These are phyloP conservation scores for Calonectria crousiana DNA, from an alignment of 2,329 filamentous ascomycete species.

Conservation along the genomic window DNA sequence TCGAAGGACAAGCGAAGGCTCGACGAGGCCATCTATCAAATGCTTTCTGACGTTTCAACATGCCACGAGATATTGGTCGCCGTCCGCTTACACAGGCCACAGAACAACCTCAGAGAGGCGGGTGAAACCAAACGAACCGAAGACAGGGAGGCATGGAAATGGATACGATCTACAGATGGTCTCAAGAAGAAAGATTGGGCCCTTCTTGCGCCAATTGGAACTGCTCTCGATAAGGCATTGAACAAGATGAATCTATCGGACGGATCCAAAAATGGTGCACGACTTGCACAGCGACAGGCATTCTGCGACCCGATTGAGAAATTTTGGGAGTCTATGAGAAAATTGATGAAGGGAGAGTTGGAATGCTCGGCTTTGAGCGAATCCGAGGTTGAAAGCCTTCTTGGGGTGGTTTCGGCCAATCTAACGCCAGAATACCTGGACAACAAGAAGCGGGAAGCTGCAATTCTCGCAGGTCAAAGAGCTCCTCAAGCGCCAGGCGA, in stretches of 20 bases:
- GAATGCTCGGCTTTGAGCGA: background rate
- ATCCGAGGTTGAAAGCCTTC: background rate
- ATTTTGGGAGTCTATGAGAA: background rate
- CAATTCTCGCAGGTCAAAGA: background rate
- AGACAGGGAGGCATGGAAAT: background rate
- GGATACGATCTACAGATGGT: background rate
- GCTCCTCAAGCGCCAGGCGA: background rate
- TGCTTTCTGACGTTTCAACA: background rate
- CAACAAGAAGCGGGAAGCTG: background rate
- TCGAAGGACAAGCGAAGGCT: background rate
- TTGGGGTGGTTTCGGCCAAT: background rate
- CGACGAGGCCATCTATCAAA: background rate
- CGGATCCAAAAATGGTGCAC: background rate
- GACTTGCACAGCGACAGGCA: background rate
- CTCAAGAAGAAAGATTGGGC: background rate
- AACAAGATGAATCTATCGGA: background rate
- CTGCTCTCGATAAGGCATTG: background rate
- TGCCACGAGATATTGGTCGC: background rate
- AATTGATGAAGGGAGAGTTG: background rate
- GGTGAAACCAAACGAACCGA: background rate
- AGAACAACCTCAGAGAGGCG: background rate
- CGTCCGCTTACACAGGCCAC: background rate
- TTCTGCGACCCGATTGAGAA: background rate
- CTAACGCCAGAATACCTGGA: background rate
- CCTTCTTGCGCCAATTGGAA: background rate